Conservation (phyloP, 768 basidiomycete species). For the Scleroderma bovista region DNA sequence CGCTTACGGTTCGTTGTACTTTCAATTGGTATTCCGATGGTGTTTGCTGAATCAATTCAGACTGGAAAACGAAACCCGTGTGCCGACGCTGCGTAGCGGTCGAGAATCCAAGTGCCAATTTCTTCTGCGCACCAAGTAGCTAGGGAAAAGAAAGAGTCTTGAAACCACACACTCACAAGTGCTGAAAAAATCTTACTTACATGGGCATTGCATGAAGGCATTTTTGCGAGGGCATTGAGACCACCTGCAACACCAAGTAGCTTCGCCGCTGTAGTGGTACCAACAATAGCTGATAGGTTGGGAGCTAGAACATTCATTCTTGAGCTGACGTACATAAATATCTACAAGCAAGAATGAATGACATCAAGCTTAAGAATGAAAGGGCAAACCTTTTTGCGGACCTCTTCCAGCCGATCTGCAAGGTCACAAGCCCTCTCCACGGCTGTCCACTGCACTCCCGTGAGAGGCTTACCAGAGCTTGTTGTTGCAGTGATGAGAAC, state of each 20-base stretch:
- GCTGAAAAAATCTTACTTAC: slow-evolving; percentile 40
- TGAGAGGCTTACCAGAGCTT: slow-evolving; percentile 69
- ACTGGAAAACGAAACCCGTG: slow-evolving; percentile 96
- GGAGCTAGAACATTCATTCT: slow-evolving; percentile 98
- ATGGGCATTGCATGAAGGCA: slow-evolving; percentile 94
- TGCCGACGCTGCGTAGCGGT: slow-evolving; percentile 82
- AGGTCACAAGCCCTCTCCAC: slow-evolving; percentile 86
- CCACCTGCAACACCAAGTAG: slow-evolving; percentile 96
- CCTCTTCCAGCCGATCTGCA: slow-evolving; percentile 82
- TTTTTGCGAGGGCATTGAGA: slow-evolving; percentile 81
- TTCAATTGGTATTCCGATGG: slow-evolving; percentile 89
- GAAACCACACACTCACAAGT: background rate
- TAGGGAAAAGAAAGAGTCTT: slow-evolving; percentile 26
- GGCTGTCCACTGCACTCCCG: slow-evolving; percentile 68
- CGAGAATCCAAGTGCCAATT: slow-evolving; percentile 90
- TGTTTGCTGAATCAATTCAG: slow-evolving; percentile 77
- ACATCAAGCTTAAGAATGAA: background rate
- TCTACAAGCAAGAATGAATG: slow-evolving; percentile 41
- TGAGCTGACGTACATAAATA: slow-evolving; percentile 98
- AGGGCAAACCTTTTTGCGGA: slow-evolving; percentile 68
- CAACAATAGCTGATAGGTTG: slow-evolving; percentile 97
- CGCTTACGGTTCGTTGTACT: slow-evolving; percentile 89
- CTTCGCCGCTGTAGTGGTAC: slow-evolving; percentile 98
- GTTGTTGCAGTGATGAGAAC: slow-evolving; percentile 95
- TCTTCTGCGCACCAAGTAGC: slow-evolving; percentile 92